Conservation (phyloP, 2,329 filamentous ascomycete genomes). For the Colletotrichum brevisporum region DNA sequence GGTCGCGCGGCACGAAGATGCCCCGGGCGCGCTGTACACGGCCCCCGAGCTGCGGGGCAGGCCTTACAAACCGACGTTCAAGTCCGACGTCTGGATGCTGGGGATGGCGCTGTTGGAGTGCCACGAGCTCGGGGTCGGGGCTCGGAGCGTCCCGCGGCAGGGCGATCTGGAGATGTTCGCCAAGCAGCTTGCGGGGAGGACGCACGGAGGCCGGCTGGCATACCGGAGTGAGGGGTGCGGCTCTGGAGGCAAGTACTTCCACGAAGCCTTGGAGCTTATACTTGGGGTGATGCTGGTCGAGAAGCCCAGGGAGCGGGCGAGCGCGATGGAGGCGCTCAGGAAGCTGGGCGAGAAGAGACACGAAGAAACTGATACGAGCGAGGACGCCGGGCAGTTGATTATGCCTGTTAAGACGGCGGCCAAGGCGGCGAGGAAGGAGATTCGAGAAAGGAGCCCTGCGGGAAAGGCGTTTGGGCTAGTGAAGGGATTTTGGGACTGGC, state of each 20-base stretch:
- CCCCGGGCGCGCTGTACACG: neutral
- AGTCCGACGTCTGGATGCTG: slow-evolving; percentile 32
- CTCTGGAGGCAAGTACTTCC: neutral
- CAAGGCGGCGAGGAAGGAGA: neutral
- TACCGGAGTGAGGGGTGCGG: neutral
- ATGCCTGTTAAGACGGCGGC: too few relatives aligned
- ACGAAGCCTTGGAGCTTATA: neutral
- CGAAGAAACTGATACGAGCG: neutral
- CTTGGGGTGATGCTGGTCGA: slow-evolving; percentile 11
- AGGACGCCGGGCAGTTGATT: too few relatives aligned
- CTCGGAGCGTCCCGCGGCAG: too few relatives aligned
- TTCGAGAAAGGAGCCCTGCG: neutral
- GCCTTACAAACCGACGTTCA: neutral
- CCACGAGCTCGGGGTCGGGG: slow-evolving; percentile 4
- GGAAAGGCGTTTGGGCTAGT: neutral
- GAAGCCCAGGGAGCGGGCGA: slow-evolving; percentile 4
- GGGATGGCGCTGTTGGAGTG: slow-evolving; percentile 21
- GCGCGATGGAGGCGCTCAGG: slow-evolving; percentile 8
- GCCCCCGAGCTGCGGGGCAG: slow-evolving; percentile 7
- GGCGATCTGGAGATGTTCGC: too few relatives aligned
- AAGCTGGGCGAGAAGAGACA: neutral
- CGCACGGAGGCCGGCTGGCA: neutral
- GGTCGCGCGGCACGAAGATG: neutral
- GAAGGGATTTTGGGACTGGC: neutral
- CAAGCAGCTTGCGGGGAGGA: neutral